Conservation (phyloP, 108 stramenopile species). For the Cylindrotheca fusiformis region DNA sequence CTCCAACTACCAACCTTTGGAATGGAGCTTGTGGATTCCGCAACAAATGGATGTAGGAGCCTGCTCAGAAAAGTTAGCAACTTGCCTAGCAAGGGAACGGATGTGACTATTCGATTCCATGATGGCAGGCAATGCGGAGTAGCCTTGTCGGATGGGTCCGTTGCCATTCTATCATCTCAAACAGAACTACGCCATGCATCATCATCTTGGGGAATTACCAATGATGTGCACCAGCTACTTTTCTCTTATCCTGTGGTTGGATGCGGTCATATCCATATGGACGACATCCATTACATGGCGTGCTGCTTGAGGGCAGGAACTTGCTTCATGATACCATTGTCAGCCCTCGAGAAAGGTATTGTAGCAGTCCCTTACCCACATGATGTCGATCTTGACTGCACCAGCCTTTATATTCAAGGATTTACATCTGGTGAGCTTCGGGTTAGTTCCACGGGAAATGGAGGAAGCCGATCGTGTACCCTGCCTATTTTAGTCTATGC, state of each 20-base stretch:
- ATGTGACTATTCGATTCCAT: constrained; percentile 4
- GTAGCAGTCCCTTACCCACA: constrained; percentile 34
- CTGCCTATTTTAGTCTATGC: constrained; percentile 27
- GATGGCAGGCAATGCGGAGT: neutral
- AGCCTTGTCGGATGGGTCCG: constrained; percentile 20
- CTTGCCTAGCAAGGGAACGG: constrained; percentile 16
- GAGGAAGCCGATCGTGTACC: neutral
- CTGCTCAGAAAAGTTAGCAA: neutral
- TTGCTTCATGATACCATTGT: constrained; percentile 49
- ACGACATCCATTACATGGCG: constrained; percentile 23
- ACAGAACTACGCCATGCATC: neutral
- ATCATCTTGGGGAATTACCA: constrained; percentile 19
- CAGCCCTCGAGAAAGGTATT: constrained; percentile 15
- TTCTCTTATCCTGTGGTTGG: constrained; percentile 39
- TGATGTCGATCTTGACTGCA: constrained; percentile 38
- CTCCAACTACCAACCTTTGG: neutral
- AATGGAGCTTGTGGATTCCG: constrained; percentile 1
- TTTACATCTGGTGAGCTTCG: constrained; percentile 44
- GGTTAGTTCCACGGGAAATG: neutral
- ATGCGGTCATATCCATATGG: constrained; percentile 7
- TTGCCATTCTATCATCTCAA: constrained; percentile 9
- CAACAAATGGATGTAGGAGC: neutral
- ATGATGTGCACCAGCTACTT: constrained; percentile 23
- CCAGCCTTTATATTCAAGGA: constrained; percentile 43
- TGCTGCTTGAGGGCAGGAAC: constrained; percentile 68